Base-by-base conservation (phyloP, 2,329 filamentous ascomycete genomes). In the Epichloe gansuensis region DNA sequence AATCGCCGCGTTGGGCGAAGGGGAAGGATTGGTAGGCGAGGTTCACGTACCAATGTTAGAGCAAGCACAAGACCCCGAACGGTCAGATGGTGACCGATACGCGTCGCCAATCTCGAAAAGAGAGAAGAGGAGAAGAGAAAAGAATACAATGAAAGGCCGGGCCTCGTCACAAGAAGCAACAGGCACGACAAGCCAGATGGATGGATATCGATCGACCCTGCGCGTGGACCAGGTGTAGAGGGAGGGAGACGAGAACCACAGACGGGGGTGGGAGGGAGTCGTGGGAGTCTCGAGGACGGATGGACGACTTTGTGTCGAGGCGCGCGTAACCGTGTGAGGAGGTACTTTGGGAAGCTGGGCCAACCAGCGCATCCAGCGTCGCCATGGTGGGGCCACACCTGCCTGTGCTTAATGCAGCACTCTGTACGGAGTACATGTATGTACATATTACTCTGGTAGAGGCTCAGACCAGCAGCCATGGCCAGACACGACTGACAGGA, bases 181-280 rank as follows among this genome's bases (percentile, higher is more conserved):
- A 48, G 50, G 52, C 47, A 31, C 51, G 34, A 38, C 25, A 15
- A 54, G 48, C 48, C 51, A 53, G 41, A 48, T 51, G 51, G 48
- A 50, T 50, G 49, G n/a, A 48, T 44, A 38, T 39, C 48, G 41
- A 38, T 39, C 48, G 41, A 48, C 54, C 54, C 48, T 52, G 54
- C 52, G 31, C 31, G 31, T 8, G 46, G 54, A 43, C 52, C 52
- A 52, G 54, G 45, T 55, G 54, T 49, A 51, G 42, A 55, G 48
- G 37, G 21, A 47, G 47, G 23, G 35, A 45, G 52, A 48, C 53
- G 43, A 50, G 48, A 55, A 44, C 44, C 54, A 38, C 45, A 48
- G 52, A 46, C 48, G 52, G 48, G 52, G 48, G 52, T 23, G 39
- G 54, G 35, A 53, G 52, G 48, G 37, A 53, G 42, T 37, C n/a